These are phyloP conservation scores for Dioszegia aurantiaca DNA, from an alignment of 768 basidiomycete genomes.

Conservation along the genomic window DNA sequence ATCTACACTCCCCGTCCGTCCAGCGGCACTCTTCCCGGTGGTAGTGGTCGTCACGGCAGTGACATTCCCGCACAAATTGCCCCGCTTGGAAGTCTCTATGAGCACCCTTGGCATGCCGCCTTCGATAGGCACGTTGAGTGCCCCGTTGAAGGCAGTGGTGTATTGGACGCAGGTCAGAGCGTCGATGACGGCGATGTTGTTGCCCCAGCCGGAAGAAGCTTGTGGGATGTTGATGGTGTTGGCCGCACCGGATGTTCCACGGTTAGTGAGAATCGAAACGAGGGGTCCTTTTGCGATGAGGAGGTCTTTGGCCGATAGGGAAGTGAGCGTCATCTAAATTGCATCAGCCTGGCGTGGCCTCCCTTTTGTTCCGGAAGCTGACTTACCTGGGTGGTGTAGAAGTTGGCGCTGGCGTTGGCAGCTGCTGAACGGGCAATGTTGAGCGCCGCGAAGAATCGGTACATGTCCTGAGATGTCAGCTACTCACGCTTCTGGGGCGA, in stretches of 20 bases:
- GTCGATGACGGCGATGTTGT: conserved; percentile 36
- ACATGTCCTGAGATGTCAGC: conserved; percentile 31
- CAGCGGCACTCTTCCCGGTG: conserved; percentile 4
- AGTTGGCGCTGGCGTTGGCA: conserved; percentile 32
- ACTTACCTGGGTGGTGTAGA: conserved; percentile 48
- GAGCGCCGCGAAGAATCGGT: conserved; percentile 42
- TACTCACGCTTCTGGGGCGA: background rate
- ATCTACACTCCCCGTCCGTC: background rate
- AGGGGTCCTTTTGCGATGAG: conserved; percentile 44
- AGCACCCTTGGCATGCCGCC: conserved; percentile 41
- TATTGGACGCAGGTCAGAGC: conserved; percentile 38
- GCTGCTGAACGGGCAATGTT: conserved; percentile 45
- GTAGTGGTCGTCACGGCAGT: background rate
- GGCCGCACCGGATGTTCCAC: conserved; percentile 30
- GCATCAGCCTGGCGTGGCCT: too few species aligned
- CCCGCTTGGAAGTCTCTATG: conserved; percentile 32
- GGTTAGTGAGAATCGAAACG: conserved; percentile 44
- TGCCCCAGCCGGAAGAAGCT: conserved; percentile 30
- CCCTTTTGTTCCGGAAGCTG: background rate
- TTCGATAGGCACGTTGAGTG: conserved; percentile 34
- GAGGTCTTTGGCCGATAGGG: conserved; percentile 33
- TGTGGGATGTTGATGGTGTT: conserved; percentile 29
- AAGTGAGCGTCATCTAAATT: conserved; percentile 34
- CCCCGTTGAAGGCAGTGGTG: conserved; percentile 39
- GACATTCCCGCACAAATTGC: conserved; percentile 21